These are phyloP conservation scores for Fraxinus paxiana DNA, from an alignment of 305 asterid genomes.

Conservation along the genomic window DNA sequence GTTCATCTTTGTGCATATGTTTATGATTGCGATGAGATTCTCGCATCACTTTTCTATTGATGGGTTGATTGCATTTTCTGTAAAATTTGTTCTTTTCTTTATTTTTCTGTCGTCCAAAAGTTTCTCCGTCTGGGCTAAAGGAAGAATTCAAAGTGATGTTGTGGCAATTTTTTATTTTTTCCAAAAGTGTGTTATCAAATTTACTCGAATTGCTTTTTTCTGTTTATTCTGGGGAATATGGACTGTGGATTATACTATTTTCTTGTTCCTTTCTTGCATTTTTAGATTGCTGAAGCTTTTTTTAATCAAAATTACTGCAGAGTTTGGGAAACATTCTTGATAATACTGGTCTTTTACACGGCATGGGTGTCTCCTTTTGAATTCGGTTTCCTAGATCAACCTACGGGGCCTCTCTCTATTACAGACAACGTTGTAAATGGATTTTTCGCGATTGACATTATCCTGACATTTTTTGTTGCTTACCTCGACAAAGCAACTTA, in stretches of 20 bases:
- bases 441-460: slow-evolving; percentile 65
- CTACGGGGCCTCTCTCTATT: slow-evolving; percentile 38
- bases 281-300: not conserved
- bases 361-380: slow-evolving; percentile 89
- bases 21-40: not conserved
- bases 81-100: not conserved
- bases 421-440: slow-evolving; percentile 72
- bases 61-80: not conserved
- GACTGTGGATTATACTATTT: no score
- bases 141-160: not conserved
- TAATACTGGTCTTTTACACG: slow-evolving; percentile 70
- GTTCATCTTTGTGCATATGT: not conserved
- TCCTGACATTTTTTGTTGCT: slow-evolving; percentile 84
- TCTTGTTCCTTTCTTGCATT: not conserved
- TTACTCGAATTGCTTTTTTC: not conserved
- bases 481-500: slow-evolving; percentile 57
- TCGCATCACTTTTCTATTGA: not conserved
- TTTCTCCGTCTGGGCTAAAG: not conserved
- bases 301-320: slow-evolving; percentile 34
- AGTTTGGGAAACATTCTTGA: slow-evolving; percentile 54
- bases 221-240: not conserved
- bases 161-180: not conserved
- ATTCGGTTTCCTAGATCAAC: slow-evolving; percentile 58
- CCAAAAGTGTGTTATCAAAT: not conserved
- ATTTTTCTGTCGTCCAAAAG: not conserved